A percentile compares a stretch with the other conserved stretches of the same genome.
Conservation (phyloP, 164 flowering plant genomes). For the Magnolia sinica region DNA sequence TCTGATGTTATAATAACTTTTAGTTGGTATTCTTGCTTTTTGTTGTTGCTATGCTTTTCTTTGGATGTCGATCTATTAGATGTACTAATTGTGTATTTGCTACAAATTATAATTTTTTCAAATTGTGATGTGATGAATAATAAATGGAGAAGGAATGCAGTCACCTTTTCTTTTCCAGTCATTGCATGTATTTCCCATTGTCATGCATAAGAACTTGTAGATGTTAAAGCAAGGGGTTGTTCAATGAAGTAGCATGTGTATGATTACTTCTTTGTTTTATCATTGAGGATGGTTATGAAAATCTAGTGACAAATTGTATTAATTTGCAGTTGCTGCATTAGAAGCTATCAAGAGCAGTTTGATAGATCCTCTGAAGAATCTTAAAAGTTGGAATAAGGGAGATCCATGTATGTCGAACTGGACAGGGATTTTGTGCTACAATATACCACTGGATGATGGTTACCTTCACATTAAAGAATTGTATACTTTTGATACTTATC, state of each 20-base stretch:
- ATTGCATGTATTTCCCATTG: not conserved
- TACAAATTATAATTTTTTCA: too few species aligned
- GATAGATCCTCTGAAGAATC: conserved; percentile 46
- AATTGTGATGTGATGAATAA: too few species aligned
- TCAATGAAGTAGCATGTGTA: not conserved
- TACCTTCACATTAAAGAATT: conserved; percentile 59
- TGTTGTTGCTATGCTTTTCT: not conserved
- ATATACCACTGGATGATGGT: conserved; percentile 38
- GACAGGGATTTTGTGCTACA: conserved; percentile 63
- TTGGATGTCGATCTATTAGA: not conserved
- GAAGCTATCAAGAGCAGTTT: conserved; percentile 40
- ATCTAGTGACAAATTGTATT: not conserved
- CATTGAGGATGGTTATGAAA: not conserved
- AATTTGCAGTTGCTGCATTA: conserved; percentile 55
- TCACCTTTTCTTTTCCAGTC: too few species aligned
- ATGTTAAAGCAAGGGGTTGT: not conserved
- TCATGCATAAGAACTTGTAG: not conserved
- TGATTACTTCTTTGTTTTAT: too few species aligned
- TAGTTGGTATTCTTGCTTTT: not conserved
- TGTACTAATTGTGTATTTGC: not conserved
- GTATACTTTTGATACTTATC: conserved; percentile 34
- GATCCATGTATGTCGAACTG: conserved; percentile 85
- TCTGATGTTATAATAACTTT: not conserved
- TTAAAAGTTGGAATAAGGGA: conserved; percentile 52
- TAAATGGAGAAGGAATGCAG: not conserved